phyloP scores from a whole-genome alignment of 352 stramenopile genomes.

The Aphanomyces stellatus region DNA sequence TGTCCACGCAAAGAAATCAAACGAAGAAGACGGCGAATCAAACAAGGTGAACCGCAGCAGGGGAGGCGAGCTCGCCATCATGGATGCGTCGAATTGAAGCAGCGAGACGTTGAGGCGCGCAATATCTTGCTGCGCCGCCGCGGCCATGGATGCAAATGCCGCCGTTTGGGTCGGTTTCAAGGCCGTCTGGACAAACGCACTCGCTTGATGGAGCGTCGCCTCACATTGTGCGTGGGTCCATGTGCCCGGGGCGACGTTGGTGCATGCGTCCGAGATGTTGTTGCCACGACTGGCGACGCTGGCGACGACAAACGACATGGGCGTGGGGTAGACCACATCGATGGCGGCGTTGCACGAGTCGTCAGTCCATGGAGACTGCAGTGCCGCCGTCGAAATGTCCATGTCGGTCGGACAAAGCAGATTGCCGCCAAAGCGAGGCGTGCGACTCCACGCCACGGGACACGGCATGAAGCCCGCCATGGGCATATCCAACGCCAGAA shows the following conservation, averaged over 20 bases:
- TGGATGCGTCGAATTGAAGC: not conserved
- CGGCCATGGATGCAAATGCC: not conserved
- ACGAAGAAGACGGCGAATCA: too few species aligned
- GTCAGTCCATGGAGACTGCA: not conserved
- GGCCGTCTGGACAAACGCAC: not conserved
- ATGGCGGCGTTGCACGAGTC: not conserved
- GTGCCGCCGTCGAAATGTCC: too few species aligned
- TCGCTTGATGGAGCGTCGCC: not conserved
- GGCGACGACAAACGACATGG: not conserved
- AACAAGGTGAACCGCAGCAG: not conserved
- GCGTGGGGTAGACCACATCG: not conserved
- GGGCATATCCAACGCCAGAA: too few species aligned
- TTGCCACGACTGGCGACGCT: not conserved
- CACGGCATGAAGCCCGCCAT: not conserved
- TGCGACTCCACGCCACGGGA: not conserved
- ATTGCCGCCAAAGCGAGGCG: not conserved
- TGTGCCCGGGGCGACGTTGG: too few species aligned
- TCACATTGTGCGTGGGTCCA: not conserved
- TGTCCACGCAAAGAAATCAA: not conserved
- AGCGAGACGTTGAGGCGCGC: not conserved
- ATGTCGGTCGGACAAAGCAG: not conserved
- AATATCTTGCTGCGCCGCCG: not conserved
- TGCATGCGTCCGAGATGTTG: too few species aligned
- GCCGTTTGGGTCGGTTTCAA: not conserved
- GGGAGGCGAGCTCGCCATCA: too few species aligned